Evolutionary conservation across 2,329 filamentous ascomycete species (phyloP), one percentile per base, ranked within the genome.

Genomic region (Chalaropsis ovoidea): DNA sequence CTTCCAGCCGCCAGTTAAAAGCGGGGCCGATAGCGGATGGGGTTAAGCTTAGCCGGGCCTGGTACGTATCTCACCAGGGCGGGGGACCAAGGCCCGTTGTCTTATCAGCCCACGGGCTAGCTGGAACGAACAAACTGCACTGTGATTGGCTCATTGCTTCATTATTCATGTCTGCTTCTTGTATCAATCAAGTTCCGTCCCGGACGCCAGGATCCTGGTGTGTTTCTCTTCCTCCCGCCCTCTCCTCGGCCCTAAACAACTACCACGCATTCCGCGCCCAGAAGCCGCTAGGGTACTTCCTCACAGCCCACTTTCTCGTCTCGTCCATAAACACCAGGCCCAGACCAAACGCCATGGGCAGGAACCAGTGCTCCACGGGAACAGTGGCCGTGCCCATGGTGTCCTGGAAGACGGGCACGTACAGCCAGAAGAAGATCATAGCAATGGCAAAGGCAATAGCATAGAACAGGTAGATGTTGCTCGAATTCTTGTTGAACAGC

Each of bases 401-500:
- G 73, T 87, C 80, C 77, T 96, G 93, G 67, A 99, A 77, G 77
- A 95, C 84, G 0, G 95, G 94, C 2, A 87, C 88, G 77, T 99
- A 99, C 42, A 99, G 82, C 63, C 99, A 86, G 27, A 86, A 89
- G 75, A 97, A 96, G 80, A 99, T 94, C 67, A 99, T 82, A 0
- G 85, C 85, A 93, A 99, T 97, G 45, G 90, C 95, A 69, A 99
- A 79, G 11, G 83, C 81, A 73, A 99, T 96, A 68, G 94, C 95
- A 72, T 95, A 96, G 67, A 99, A 90, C 24, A 99, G 86, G 82
- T 96, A 94, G 87, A 96, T 94, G 79, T 99, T 99, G 73, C 93
- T 85, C 1, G 84, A 75, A 27, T 90, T 72, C 17, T 88, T 89
- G 24, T 90, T 79, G 67, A 90, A 78, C 93, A 93, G 96, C 17